Base-by-base conservation (phyloP, 75 land plant species). In the Pseudotsuga menziesii region DNA sequence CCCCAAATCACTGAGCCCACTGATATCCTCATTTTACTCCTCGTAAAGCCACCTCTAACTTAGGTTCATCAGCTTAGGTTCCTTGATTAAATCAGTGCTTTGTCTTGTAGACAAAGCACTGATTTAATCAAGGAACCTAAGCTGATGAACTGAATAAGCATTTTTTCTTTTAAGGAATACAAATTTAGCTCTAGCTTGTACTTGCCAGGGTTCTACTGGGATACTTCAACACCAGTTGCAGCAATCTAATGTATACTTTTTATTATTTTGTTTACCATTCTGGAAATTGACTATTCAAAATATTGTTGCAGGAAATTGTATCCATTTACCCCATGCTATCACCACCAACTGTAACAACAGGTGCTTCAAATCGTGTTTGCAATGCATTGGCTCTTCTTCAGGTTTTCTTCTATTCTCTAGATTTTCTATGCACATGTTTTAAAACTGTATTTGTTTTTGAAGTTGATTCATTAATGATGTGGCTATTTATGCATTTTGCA, bases 381-480 rank as follows among this genome's bases (percentile, higher is more conserved):
- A 94, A 97, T 85, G 97, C 98, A 14, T 87, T 97, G 78, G 97
- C 98, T 29, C 89, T 97, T 78, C 90, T 97, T 63, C 99, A 97
- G 95, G 99, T 96, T 64, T 64, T 32, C 16, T 64, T 64, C n/a
- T 32, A 5, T 64, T 7, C 41, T 32, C 32, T 35, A 29, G 36
- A 63, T 17, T 64, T 17, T 5, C 35, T 35, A 64, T 12, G 1
- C 20, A 64, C 41, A 32, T 0, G 4, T 35, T 16, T 64, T 17
- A 36, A 64, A 35, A 29, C 16, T 32, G 69, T 25, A 4, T 32
- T 64, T 64, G 41, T 64, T 32, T 17, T 64, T 35, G 6, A 64
- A 16, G 69, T 29, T 64, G 35, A 48, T 48, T 48, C 54, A 48
- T 48, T 9, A 12, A 48, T 9, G 54, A 48, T 48, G 54, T 48